Base-by-base conservation (phyloP, 1,284 basidiomycete species). In the Ustilago sp. region DNA sequence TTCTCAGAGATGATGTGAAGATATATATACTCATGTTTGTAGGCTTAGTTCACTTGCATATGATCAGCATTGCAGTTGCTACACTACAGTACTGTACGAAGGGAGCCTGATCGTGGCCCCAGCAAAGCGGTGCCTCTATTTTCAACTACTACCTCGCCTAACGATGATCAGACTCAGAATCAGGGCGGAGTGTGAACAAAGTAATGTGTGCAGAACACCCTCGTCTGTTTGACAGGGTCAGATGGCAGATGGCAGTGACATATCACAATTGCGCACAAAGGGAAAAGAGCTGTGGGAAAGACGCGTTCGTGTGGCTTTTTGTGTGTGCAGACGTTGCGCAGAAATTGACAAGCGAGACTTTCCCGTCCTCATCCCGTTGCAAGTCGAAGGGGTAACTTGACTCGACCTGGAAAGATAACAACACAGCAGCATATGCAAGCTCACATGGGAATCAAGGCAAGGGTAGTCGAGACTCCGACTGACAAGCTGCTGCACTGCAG, bases 301-400 rank as follows among this genome's bases (percentile, higher is more conserved):
- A 38, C 51, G n/a, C 51, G 51, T 36, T 19, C 5, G 12, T 28
- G n/a, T 45, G 43, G 34, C 34, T 53, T 53, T 34, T 23, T 11
- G 28, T 32, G 48, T 48, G 47, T 9, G n/a, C 19, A 12, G 23
- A 23, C 19, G 31, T 12, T 55, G 53, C 36, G 23, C 53, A 55
- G 38, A 53, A 41, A 6, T 7, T 23, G 36, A 57, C 45, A 58
- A 48, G 43, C 45, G 56, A 58, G 56, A n/a, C 41, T 35, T 19
- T 48, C 56, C 56, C 56, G 56, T 48, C 41, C 28, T 32, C 43
- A 58, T 58, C 56, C 56, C 43, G 43, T 19, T 31, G 5, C 39
- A 19, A 4, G 38, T 55, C 28, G 19, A 38, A 45, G 11, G 23
- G 23, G 3, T 28, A 19, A 41, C 35, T 15, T 50, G 15, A 23